phyloP scores from a whole-genome alignment of 306 rosid genomes.

The Luffa aegyptiaca region DNA sequence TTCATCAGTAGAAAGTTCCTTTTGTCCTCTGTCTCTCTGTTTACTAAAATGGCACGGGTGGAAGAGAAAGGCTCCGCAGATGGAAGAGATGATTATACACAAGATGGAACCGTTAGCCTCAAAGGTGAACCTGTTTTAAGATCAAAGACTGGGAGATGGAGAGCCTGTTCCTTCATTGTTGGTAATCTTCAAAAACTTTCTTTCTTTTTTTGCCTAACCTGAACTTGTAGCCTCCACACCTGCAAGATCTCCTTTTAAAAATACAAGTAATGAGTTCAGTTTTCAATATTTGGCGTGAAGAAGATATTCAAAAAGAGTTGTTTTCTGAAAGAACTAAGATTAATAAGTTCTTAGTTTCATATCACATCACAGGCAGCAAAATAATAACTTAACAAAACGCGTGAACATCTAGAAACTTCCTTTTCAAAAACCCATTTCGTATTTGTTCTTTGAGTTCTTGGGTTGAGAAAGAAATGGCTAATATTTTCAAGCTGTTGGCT shows the following conservation, averaged over 20 bases:
- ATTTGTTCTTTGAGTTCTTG: neutral
- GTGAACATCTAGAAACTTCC: neutral
- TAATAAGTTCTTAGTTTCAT: neutral
- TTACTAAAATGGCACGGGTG: slow-evolving; percentile 8
- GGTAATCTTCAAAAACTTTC: slow-evolving; percentile 2
- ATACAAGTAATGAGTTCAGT: neutral
- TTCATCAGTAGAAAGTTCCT: neutral
- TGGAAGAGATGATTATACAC: slow-evolving; percentile 16
- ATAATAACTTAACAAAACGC: neutral
- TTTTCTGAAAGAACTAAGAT: neutral
- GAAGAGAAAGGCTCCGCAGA: slow-evolving; percentile 16
- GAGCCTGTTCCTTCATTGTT: slow-evolving; percentile 29
- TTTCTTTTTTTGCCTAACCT: neutral
- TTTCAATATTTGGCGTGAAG: neutral
- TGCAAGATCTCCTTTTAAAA: neutral
- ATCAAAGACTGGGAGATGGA: slow-evolving; percentile 32
- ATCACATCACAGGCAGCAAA: neutral
- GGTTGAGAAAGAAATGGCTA: neutral
- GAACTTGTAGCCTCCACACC: neutral
- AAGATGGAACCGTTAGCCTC: slow-evolving; percentile 33
- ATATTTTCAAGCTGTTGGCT: neutral
- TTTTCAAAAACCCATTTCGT: neutral
- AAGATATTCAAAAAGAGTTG: neutral
- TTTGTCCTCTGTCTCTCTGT: neutral
- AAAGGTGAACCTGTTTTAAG: slow-evolving; percentile 23